phyloP scores from a whole-genome alignment of 2,329 filamentous ascomycete genomes.

The Trichoderma lentiforme region DNA sequence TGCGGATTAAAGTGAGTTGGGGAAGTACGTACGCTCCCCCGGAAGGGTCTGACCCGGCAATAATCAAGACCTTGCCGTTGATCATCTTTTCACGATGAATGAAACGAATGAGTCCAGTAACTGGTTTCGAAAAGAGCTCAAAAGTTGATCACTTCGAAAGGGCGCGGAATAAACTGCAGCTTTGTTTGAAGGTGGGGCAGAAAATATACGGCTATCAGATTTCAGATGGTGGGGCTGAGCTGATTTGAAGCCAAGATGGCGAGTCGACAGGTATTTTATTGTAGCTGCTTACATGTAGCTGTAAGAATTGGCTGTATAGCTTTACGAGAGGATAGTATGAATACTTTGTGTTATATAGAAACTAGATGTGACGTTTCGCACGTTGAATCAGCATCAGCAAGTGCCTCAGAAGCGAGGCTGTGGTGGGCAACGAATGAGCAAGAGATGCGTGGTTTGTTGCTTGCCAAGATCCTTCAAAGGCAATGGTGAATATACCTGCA shows the following conservation, averaged over 20 bases:
- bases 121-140: background rate
- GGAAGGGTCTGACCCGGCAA: conserved; percentile 87
- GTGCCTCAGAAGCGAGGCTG: background rate
- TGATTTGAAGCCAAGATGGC: background rate
- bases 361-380: background rate
- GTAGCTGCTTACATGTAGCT: background rate
- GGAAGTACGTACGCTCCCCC: conserved; percentile 68
- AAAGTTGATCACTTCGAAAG: background rate
- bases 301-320: background rate
- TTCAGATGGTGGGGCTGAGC: background rate
- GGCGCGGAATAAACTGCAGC: conserved; percentile 4
- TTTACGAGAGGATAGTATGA: background rate
- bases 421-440: background rate
- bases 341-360: background rate
- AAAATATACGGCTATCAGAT: conserved; percentile 2
- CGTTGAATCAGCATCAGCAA: background rate
- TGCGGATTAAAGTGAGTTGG: conserved; percentile 8
- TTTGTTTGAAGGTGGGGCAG: conserved; percentile 3
- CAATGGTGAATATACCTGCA: background rate
- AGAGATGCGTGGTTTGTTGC: background rate
- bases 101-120: background rate
- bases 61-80: conserved; percentile 63
- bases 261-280: background rate
- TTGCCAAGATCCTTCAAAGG: background rate
- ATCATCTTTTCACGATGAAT: conserved; percentile 30